Conservation (phyloP, 1,284 basidiomycete genomes). For the Gomphus bonarii region DNA sequence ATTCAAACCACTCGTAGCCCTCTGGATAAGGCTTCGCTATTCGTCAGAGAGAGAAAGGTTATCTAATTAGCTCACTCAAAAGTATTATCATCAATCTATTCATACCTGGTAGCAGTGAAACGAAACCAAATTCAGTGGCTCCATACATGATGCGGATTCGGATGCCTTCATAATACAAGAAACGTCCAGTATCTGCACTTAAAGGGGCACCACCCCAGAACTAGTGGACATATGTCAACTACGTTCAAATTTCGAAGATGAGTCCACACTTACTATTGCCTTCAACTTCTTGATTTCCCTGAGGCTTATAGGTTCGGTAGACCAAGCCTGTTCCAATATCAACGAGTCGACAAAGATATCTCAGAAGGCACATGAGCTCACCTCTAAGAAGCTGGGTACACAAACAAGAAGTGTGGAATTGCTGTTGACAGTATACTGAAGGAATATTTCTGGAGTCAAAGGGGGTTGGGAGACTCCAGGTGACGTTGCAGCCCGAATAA, state of each 20-base stretch:
- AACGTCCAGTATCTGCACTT: neutral
- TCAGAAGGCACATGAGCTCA: constrained; percentile 2
- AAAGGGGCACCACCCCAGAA: constrained; percentile 9
- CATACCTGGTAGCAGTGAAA: neutral
- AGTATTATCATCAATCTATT: neutral
- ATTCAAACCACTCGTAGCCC: constrained; percentile 9
- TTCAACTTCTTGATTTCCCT: constrained; percentile 13
- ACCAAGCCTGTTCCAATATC: constrained; percentile 15
- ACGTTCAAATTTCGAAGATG: neutral
- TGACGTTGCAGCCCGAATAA: constrained; percentile 15
- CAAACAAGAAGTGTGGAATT: constrained; percentile 17
- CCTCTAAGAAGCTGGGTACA: constrained; percentile 23
- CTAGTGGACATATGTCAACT: neutral
- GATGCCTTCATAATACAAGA: neutral
- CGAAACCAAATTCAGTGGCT: constrained; percentile 8
- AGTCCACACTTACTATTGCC: constrained; percentile 14
- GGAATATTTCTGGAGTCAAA: constrained; percentile 17
- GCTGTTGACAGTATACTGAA: constrained; percentile 15
- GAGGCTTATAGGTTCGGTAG: constrained; percentile 15
- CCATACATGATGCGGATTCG: neutral
- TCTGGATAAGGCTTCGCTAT: neutral
- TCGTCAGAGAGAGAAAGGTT: neutral
- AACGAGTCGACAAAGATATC: neutral
- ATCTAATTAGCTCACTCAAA: neutral
- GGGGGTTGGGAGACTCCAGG: constrained; percentile 19